Conservation (phyloP, 805 yeast genomes). For the Isabelozyma pseudorhagii region DNA sequence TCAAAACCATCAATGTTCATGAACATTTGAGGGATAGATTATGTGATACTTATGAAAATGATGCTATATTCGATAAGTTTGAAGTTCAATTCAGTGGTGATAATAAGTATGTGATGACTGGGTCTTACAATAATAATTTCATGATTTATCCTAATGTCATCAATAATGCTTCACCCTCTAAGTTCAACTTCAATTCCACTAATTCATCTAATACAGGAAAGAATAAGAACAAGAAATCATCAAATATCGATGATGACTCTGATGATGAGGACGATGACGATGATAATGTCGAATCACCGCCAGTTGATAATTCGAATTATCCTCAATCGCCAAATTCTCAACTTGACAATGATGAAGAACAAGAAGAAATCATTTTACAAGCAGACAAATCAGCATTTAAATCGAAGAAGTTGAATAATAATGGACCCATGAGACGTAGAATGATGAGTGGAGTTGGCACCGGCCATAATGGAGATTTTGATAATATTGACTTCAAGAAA, state of each 20-base stretch:
- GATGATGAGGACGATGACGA: constrained; percentile 27
- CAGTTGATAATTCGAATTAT: constrained; percentile 15
- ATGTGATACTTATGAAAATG: constrained; percentile 97
- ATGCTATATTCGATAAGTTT: constrained; percentile 96
- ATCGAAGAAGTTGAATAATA: constrained; percentile 56
- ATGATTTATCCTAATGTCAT: constrained; percentile 91
- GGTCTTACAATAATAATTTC: constrained; percentile 94
- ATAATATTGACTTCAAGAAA: constrained; percentile 88
- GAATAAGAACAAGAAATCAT: background rate
- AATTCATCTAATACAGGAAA: background rate
- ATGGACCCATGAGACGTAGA: constrained; percentile 42
- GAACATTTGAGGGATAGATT: constrained; percentile 89
- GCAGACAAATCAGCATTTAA: constrained; percentile 98
- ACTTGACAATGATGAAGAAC: constrained; percentile 32
- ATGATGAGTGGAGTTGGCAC: constrained; percentile 47
- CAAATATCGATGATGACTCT: constrained; percentile 35
- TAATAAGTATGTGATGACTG: constrained; percentile 89
- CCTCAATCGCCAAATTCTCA: constrained; percentile 33
- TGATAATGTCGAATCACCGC: constrained; percentile 25
- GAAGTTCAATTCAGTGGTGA: constrained; percentile 96
- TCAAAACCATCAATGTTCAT: constrained; percentile 92
- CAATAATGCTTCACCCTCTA: constrained; percentile 11
- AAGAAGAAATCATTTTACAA: constrained; percentile 73
- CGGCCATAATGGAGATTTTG: constrained; percentile 62
- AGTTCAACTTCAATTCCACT: constrained; percentile 1